Percentiles rank a stretch among this genome's conserved stretches.
These are phyloP conservation scores for Didymella lethalis DNA, from an alignment of 2,329 filamentous ascomycete species.

Conservation along the genomic window DNA sequence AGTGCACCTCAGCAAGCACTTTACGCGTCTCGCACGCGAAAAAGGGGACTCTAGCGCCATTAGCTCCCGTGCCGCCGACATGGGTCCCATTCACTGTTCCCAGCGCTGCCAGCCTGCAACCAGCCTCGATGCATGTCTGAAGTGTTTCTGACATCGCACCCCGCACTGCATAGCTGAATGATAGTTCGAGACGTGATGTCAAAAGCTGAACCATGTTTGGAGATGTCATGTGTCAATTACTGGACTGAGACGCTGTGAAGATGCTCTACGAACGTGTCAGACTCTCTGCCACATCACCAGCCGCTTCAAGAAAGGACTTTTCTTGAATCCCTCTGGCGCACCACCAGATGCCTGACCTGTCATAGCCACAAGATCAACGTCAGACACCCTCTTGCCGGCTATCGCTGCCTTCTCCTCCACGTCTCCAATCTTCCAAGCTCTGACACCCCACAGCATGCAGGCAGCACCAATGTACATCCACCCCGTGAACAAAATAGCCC, in stretches of 20 bases:
- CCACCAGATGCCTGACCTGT: constrained; percentile 3
- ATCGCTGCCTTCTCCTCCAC: constrained; percentile 53
- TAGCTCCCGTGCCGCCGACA: constrained; percentile 19
- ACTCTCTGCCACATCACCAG: constrained; percentile 44
- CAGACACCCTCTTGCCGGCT: constrained; percentile 35
- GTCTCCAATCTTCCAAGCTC: constrained; percentile 68
- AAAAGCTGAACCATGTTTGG: not conserved
- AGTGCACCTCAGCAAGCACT: constrained; percentile 12
- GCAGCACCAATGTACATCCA: constrained; percentile 69
- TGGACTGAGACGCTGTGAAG: not conserved
- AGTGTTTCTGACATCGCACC: not conserved
- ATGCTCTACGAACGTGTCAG: constrained; percentile 14
- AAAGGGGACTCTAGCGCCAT: constrained; percentile 19
- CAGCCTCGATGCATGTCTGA: not conserved
- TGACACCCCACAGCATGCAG: constrained; percentile 61
- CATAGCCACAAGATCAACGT: constrained; percentile 33
- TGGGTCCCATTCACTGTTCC: constrained; percentile 10
- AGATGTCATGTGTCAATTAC: not conserved
- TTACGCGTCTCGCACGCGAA: constrained; percentile 20
- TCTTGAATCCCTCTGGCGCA: constrained; percentile 24
- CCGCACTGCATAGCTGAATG: not conserved
- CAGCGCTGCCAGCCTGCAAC: not conserved
- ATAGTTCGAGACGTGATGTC: not conserved
- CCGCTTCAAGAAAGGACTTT: constrained; percentile 40
- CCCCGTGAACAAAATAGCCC: constrained; percentile 67